Evolutionary conservation across 305 asterid genomes (phyloP).

Genomic region (Rubia balearica): DNA sequence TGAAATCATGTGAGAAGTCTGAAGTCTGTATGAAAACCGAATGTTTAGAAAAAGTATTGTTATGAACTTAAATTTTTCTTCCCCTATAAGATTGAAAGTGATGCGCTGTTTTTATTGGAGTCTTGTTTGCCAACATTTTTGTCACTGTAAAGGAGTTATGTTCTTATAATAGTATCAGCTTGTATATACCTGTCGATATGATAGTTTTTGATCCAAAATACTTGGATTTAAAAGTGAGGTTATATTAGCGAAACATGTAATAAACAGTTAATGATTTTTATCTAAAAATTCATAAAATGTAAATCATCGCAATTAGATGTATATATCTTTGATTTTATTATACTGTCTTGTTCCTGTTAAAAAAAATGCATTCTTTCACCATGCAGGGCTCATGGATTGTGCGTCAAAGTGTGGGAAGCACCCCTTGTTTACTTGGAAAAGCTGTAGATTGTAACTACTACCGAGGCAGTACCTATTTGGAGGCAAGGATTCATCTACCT

Average conservation of each 20-base stretch:
- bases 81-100: background rate
- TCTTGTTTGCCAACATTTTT: too few species aligned
- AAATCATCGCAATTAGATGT: background rate
- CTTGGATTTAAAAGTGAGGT: too few species aligned
- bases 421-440: slow-evolving; percentile 88
- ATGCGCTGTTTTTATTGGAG: background rate
- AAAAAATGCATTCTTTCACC: background rate
- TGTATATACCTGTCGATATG: too few species aligned
- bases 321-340: background rate
- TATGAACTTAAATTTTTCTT: background rate
- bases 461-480: slow-evolving; percentile 78
- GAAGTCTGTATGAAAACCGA: background rate
- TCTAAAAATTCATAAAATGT: background rate
- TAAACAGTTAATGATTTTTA: too few species aligned
- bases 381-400: slow-evolving; percentile 98
- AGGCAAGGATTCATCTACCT: slow-evolving; percentile 37
- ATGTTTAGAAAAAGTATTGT: background rate
- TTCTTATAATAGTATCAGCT: too few species aligned
- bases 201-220: too few species aligned
- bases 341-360: background rate
- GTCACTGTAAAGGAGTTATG: too few species aligned
- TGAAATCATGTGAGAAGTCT: background rate
- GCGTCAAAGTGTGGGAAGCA: slow-evolving; percentile 98
- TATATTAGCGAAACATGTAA: too few species aligned
- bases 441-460: slow-evolving; percentile 93